Conservation (phyloP, 306 rosid species). For the Sicyos edulis region DNA sequence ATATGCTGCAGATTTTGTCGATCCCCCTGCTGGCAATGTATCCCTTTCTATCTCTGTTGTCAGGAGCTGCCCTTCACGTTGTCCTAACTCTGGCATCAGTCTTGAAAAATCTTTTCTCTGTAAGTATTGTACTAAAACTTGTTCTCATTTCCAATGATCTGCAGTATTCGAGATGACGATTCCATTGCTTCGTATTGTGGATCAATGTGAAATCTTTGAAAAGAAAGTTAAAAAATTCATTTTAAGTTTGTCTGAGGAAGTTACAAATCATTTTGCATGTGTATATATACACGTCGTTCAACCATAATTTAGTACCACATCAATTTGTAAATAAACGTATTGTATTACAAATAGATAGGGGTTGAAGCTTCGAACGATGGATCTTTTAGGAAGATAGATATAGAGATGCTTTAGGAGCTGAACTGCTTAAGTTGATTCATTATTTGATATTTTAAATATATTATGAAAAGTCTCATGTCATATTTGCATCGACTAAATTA, state of each 20-base stretch:
- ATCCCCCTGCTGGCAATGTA: constrained; percentile 61
- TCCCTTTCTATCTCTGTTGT: constrained; percentile 45
- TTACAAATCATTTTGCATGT: not conserved
- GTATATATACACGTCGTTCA: not conserved
- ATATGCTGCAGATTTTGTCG: constrained; percentile 41
- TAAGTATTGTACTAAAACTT: constrained; percentile 34
- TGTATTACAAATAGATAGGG: not conserved
- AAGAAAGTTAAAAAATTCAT: not conserved
- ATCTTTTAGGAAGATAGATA: not conserved
- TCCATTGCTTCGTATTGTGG: not conserved
- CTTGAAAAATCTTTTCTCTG: constrained; percentile 41
- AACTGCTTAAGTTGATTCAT: not conserved
- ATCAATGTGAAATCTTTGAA: not conserved
- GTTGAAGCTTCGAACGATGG: not conserved
- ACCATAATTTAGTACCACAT: not conserved
- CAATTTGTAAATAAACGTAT: not conserved
- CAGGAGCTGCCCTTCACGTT: constrained; percentile 37
- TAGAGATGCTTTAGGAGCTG: not conserved
- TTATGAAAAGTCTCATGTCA: no score
- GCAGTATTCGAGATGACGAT: not conserved
- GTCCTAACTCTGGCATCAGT: constrained; percentile 39
- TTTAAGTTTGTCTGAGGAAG: not conserved
- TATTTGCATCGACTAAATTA: no score
- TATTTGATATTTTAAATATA: not conserved
- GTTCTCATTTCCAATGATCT: not conserved